phyloP scores from a whole-genome alignment of 306 rosid genomes.

The Prunus fruticosa region DNA sequence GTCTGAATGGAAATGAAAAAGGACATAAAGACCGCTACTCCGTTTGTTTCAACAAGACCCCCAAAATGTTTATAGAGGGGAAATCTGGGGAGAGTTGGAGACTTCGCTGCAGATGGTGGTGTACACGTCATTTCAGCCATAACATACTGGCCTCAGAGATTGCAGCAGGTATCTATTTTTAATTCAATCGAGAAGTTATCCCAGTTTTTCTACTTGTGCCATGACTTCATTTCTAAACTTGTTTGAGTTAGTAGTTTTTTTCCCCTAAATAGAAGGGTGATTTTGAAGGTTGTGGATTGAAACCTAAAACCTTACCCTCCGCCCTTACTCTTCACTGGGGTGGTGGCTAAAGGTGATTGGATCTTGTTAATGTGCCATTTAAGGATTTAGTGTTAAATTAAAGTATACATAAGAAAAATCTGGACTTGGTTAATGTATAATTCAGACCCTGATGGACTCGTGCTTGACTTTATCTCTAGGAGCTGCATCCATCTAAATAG shows the following conservation, averaged over 20 bases:
- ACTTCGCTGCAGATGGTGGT: conserved; percentile 81
- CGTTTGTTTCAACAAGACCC: conserved; percentile 33
- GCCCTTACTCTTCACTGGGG: too few relatives aligned
- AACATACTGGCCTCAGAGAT: conserved; percentile 44
- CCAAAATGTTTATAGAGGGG: conserved; percentile 48
- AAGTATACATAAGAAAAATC: not conserved
- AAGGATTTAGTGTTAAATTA: not conserved
- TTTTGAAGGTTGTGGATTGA: not conserved
- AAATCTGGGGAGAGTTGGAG: conserved; percentile 58
- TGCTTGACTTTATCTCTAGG: not conserved
- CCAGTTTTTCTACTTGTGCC: not conserved
- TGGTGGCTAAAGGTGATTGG: too few relatives aligned
- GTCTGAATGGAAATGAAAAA: conserved; percentile 26
- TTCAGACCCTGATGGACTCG: not conserved
- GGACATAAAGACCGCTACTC: conserved; percentile 14
- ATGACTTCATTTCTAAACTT: not conserved
- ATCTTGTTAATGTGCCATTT: too few relatives aligned
- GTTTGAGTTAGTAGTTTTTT: not conserved
- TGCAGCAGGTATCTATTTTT: conserved; percentile 41
- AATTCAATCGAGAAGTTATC: not conserved
- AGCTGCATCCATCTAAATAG: not conserved
- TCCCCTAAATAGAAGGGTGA: not conserved
- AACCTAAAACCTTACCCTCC: too few relatives aligned
- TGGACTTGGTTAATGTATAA: not conserved
- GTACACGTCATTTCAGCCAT: conserved; percentile 51